Evolutionary conservation across 2,329 filamentous ascomycete species (phyloP).

Genomic region (Alternaria atra): DNA sequence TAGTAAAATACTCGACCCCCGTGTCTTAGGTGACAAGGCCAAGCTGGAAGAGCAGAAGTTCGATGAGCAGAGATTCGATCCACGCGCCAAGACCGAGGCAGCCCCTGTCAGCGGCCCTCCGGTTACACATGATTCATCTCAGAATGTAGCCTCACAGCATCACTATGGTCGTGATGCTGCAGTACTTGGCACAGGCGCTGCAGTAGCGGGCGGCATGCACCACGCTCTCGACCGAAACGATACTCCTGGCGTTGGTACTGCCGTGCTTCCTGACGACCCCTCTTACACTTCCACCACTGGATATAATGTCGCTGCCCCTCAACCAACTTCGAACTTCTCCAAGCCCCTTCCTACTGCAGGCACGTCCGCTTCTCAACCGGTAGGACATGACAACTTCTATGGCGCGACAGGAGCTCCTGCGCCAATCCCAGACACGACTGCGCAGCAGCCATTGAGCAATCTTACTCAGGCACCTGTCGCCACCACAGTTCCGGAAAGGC

Average conservation of each 20-base stretch:
- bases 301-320: not conserved
- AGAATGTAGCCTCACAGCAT: constrained; percentile 26
- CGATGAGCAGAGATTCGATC: constrained; percentile 33
- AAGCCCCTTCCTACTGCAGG: constrained; percentile 8
- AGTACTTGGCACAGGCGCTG: not conserved
- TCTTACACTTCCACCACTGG: not conserved
- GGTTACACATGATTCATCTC: constrained; percentile 5
- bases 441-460: not conserved
- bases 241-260: constrained; percentile 10
- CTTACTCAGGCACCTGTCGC: not conserved
- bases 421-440: constrained; percentile 5
- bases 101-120: constrained; percentile 13
- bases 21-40: constrained; percentile 29
- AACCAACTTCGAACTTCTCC: constrained; percentile 8
- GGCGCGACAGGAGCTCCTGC: constrained; percentile 21
- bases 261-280: constrained; percentile 3
- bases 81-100: constrained; percentile 18
- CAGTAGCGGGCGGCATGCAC: not conserved
- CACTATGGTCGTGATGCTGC: constrained; percentile 35
- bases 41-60: constrained; percentile 29
- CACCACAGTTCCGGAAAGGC: not conserved
- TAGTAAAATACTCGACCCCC: constrained; percentile 39
- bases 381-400: constrained; percentile 14
- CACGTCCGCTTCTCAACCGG: constrained; percentile 1
- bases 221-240: constrained; percentile 1